Evolutionary conservation across 352 stramenopile genomes (phyloP), one percentile per base, ranked within the genome.

Genomic region (Globisporangium camurandrum): DNA sequence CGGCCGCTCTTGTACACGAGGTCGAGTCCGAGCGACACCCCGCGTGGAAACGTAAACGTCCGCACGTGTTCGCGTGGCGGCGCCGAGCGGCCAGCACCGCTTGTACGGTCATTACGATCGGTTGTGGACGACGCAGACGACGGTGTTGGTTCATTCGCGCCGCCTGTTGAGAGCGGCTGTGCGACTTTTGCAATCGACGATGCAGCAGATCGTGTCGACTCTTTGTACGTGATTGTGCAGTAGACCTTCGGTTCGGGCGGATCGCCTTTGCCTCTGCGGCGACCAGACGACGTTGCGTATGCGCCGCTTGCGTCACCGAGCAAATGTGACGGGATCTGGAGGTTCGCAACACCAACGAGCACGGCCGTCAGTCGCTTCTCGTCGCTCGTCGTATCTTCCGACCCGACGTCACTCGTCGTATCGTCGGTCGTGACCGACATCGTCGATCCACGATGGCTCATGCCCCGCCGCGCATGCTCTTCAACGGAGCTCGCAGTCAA

Each of bases 141-240:
- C 26, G 22, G 39, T 62, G 40, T n/a, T n/a, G n/a, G n/a, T n/a
- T n/a, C n/a, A n/a, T n/a, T n/a, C n/a, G n/a, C n/a, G n/a, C n/a
- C n/a, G n/a, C n/a, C 30, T 31, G 19, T 66, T 48, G 20, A 58
- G 27, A 54, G 51, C 2, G 45, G 22, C 9, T 45, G 23, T 5
- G 71, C 73, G 46, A 44, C 38, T 49, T 86, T 88, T 0, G 76
- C 71, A 23, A 88, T 63, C 2, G 75, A 83, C 26, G 82, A 86
- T 20, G 79, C 57, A 6, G 82, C 81, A 8, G 75, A 89, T 7
- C 82, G 75, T 1, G 82, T 93, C 31, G 82, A 86, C 31, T 88
- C 63, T 47, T 79, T 66, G 49, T 84, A 91, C 28, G 71, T 86
- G 24, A 93, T 76, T 2, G 82, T 90, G 54, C 79, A 93, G 51